Percentiles rank a stretch among this genome's conserved stretches.
Evolutionary conservation across 2,329 filamentous ascomycete genomes (phyloP).

Genomic region (Tolypocladium sp.): DNA sequence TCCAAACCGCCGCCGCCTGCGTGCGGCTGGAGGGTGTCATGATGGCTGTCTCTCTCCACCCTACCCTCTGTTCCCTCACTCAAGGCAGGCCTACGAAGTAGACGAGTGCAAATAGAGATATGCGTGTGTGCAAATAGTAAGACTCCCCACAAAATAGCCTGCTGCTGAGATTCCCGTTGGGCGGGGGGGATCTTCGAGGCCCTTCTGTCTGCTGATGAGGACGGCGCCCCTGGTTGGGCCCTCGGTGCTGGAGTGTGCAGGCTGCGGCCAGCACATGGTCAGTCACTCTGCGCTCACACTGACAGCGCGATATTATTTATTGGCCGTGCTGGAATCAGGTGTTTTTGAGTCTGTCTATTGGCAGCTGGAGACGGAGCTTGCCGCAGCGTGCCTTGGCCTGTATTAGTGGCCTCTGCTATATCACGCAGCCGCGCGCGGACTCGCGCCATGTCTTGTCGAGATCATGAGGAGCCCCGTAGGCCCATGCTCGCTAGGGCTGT

Average conservation of each 20-base stretch:
- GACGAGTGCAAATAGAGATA: no score
- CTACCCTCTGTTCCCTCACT: no score
- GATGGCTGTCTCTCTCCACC: no score
- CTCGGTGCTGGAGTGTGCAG: neutral
- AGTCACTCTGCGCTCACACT: neutral
- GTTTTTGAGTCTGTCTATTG: neutral
- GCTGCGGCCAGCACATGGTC: neutral
- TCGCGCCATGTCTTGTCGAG: neutral
- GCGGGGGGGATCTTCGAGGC: neutral
- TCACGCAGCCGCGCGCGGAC: neutral
- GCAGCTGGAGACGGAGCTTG: neutral
- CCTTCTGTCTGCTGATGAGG: neutral
- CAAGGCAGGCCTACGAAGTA: no score
- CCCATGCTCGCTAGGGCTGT: no score
- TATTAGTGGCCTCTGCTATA: neutral
- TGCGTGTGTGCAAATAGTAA: neutral
- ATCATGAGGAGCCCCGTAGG: no score
- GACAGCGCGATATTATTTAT: neutral
- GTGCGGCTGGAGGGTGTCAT: neutral
- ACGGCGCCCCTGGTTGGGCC: no score
- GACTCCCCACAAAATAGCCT: neutral
- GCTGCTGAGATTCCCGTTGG: neutral
- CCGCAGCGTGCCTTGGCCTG: neutral
- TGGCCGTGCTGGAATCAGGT: neutral
- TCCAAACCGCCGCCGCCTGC: no score